Base-by-base conservation (phyloP, 1,139 yeast species). In the Wickerhamomyces sp. region DNA sequence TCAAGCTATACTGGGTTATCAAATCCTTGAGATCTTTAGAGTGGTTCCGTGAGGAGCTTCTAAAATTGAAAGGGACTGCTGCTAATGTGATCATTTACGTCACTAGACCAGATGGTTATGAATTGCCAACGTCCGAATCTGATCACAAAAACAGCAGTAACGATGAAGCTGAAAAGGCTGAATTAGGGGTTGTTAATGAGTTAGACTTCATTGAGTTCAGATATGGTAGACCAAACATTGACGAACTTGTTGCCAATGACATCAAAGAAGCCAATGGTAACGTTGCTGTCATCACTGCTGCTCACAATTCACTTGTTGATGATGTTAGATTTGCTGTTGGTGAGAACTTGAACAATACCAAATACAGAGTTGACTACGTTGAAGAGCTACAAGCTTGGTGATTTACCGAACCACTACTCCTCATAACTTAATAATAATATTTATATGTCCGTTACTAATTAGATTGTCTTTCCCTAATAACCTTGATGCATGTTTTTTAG, bases 291-390 rank as follows among this genome's bases (percentile, higher is more conserved):
- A 64, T 71, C 11, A 59, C 73, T 2, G 75, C 79, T 55, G 80
- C 78, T 1, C 78, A 75, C 42, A 76, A 77, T 6, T 58, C 59
- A 4, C 67, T 75, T 70, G 78, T 73, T 26, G 85, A 79, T 60
- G 69, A 68, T 37, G 55, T 73, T 14, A 65, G 76, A 55, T 54
- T 53, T n/a, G 52, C 62, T 7, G 59, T 66, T 39, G 56, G 55
- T 30, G 45, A 46, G 23, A 45, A 52, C 33, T 41, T 43, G 37
- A 34, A 40, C n/a, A 30, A 18, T 27, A 32, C 42, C n/a, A 18
- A 36, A 11, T 31, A 36, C 14, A 46, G 47, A 40, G 43, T 44
- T 27, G 49, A 46, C 18, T 46, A 38, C 30, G 11, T 32, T 11
- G 40, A 38, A 38, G 40, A 31, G 30, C 30, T 38, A 15, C 47